Evolutionary conservation across 2,329 filamentous ascomycete species (phyloP), one percentile per base, ranked within the genome.

Genomic region (Fusarium sambucinum): DNA sequence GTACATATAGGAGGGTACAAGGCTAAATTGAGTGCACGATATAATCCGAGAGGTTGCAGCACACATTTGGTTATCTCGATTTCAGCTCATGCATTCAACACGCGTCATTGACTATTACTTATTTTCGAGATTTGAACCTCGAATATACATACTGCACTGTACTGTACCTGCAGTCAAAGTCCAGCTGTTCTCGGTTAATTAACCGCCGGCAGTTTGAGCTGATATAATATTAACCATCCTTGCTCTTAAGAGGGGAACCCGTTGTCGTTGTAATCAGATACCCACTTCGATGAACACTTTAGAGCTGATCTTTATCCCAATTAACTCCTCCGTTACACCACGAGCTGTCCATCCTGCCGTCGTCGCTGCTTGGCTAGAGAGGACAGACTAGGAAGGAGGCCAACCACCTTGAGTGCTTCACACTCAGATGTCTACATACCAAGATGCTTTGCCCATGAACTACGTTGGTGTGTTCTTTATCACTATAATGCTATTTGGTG

Each of bases 281-380:
- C 38, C 59, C 61, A 64, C 59, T 37, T 51, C 44, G 44, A 47
- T 32, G 35, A 42, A 45, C 45, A 51, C 21, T 17, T 17, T 41
- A 30, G 21, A 59, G 45, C 38, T 53, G 61, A 53, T 52, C 59
- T 53, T 32, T 53, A 61, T 46, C 41, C 61, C 60, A 64, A 64
- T 64, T 25, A 64, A 48, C 37, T 19, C 13, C 21, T 41, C 25
- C 21, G 25, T 27, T 45, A 29, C 23, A 45, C 51, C 59, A 63
- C 51, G 38, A 54, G 59, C 35, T 44, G 25, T 50, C 23, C 23
- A 38, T 27, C 47, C 33, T 56, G 17, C 27, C 35, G 21, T 46
- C 35, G 14, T 41, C 35, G 21, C 19, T 19, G 35, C 30, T 60
- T 37, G 19, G 37, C 54, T 25, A 27, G 19, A 33, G 13, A n/a